phyloP scores from a whole-genome alignment of 139 green algal species.

The Asterochloris sp. region DNA sequence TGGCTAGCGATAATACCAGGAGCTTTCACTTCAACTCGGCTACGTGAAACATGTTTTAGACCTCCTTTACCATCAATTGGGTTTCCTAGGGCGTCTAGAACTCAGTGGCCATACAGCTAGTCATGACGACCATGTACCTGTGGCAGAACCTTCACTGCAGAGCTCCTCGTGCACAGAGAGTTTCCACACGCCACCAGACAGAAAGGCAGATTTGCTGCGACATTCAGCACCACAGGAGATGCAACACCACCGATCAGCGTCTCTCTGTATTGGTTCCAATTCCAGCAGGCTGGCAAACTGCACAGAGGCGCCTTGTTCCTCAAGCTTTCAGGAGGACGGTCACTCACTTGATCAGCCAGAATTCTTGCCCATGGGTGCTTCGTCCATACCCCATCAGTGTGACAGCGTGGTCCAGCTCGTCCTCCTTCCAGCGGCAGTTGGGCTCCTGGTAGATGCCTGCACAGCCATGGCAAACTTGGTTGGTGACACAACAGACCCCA shows the following conservation, averaged over 20 bases:
- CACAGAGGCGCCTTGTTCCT: too few species aligned
- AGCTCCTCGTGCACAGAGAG: too few species aligned
- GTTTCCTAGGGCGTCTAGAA: constrained; percentile 81
- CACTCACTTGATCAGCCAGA: constrained; percentile 39
- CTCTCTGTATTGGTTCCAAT: too few species aligned
- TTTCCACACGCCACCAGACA: too few species aligned
- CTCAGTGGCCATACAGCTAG: background rate
- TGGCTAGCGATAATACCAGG: constrained; percentile 74
- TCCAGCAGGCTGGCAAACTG: too few species aligned
- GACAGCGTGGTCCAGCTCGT: constrained; percentile 71
- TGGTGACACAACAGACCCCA: too few species aligned
- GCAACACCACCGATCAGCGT: too few species aligned
- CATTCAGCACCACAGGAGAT: too few species aligned
- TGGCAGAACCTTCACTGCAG: too few species aligned
- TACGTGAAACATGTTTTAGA: constrained; percentile 56
- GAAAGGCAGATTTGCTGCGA: too few species aligned
- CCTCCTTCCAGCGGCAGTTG: constrained; percentile 45
- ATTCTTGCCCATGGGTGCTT: constrained; percentile 28
- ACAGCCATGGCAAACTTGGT: background rate
- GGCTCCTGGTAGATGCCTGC: constrained; percentile 30
- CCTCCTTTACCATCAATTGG: constrained; percentile 86
- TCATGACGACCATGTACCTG: too few species aligned
- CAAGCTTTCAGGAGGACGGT: too few species aligned
- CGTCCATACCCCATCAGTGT: constrained; percentile 73
- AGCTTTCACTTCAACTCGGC: constrained; percentile 78